These are phyloP conservation scores for Colletotrichum sublineola DNA, from an alignment of 2,329 filamentous ascomycete genomes.

Conservation along the genomic window DNA sequence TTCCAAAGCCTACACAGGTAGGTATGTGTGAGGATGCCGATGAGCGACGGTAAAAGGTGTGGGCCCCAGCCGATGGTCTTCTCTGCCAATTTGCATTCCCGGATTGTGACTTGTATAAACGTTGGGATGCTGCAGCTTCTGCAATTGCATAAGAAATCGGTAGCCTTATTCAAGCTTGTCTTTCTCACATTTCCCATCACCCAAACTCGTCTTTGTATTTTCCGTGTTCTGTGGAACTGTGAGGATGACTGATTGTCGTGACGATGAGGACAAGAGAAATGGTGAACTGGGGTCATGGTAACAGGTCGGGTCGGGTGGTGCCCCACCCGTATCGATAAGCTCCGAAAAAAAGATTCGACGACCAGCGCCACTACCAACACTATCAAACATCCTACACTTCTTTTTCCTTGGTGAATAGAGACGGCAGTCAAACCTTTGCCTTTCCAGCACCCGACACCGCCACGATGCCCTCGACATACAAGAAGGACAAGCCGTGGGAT, in stretches of 20 bases:
- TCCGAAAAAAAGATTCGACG: conserved; percentile 17
- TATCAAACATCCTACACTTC: neutral
- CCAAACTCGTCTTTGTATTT: no score
- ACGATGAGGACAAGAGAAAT: neutral
- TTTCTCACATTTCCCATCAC: no score
- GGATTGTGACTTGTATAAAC: no score
- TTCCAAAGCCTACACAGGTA: neutral
- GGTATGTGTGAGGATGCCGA: neutral
- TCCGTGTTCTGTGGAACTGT: neutral
- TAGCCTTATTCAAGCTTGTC: no score
- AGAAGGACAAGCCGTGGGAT: conserved; percentile 94
- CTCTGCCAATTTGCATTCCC: no score
- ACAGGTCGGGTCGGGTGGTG: neutral
- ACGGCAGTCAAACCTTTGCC: conserved; percentile 2
- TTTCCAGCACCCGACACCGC: conserved; percentile 18
- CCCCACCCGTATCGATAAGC: conserved; percentile 19
- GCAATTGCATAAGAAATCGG: no score
- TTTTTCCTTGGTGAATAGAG: conserved; percentile 4
- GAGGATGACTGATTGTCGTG: neutral
- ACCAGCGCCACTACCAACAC: conserved; percentile 9
- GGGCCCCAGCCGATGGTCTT: neutral
- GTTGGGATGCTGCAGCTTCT: no score
- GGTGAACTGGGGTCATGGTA: neutral
- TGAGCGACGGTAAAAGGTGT: neutral
- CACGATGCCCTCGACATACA: conserved; percentile 87